phyloP scores from a whole-genome alignment of 768 basidiomycete genomes.

The Tricholoma saponaceum region DNA sequence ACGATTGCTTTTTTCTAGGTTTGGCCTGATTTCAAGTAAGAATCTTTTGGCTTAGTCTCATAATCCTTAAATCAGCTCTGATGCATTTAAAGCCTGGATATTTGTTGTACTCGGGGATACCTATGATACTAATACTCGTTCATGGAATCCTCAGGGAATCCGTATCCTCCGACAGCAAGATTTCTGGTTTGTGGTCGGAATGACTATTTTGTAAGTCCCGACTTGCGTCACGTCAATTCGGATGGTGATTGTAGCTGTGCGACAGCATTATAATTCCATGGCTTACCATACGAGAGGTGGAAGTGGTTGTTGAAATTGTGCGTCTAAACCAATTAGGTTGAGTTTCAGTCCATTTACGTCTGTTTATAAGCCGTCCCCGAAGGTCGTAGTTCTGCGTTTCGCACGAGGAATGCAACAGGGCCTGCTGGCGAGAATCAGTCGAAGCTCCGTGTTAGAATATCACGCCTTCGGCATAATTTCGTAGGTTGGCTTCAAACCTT shows the following conservation, averaged over 20 bases:
- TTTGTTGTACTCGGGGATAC: slow-evolving; percentile 69
- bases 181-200: slow-evolving; percentile 74
- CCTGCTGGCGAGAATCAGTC: slow-evolving; percentile 72
- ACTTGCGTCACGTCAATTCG: slow-evolving; percentile 10
- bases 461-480: slow-evolving; percentile 85
- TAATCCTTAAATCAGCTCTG: slow-evolving; percentile 1
- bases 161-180: slow-evolving; percentile 65
- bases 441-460: slow-evolving; percentile 74
- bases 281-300: slow-evolving; percentile 73
- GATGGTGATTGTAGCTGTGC: background rate
- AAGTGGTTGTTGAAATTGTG: slow-evolving; percentile 74
- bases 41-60: background rate
- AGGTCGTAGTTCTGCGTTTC: slow-evolving; percentile 76
- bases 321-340: slow-evolving; percentile 18
- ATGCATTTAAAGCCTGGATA: slow-evolving; percentile 44
- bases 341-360: slow-evolving; percentile 5
- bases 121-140: slow-evolving; percentile 50
- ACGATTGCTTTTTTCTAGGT: slow-evolving; percentile 24
- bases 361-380: slow-evolving; percentile 66
- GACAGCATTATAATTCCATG: slow-evolving; percentile 68
- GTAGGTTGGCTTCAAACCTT: slow-evolving; percentile 33
- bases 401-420: slow-evolving; percentile 87
- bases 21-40: slow-evolving; percentile 52
- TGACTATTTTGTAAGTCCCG: slow-evolving; percentile 62
- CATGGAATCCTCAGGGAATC: slow-evolving; percentile 60